These are phyloP conservation scores for Tricholomella constricta DNA, from an alignment of 768 basidiomycete species.

Conservation along the genomic window DNA sequence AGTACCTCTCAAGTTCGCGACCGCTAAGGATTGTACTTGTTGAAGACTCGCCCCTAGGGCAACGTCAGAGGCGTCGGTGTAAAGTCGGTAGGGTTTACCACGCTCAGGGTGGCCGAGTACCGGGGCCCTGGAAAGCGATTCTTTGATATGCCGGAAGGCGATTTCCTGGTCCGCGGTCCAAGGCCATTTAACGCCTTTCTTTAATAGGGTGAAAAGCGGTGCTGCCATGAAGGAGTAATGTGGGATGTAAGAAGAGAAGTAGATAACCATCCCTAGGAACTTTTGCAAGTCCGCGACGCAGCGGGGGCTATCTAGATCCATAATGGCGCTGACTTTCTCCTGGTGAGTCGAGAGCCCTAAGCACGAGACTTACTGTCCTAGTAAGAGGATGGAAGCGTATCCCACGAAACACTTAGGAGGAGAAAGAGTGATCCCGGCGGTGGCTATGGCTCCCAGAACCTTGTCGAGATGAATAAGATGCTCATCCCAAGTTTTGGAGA, in stretches of 20 bases:
- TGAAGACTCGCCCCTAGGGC: constrained; percentile 30
- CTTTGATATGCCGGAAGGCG: constrained; percentile 31
- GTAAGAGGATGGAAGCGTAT: too few relatives aligned
- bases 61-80: constrained; percentile 35
- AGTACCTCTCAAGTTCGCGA: constrained; percentile 30
- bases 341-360: too few relatives aligned
- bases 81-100: constrained; percentile 35
- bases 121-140: constrained; percentile 31
- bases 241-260: constrained; percentile 39
- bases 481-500: constrained; percentile 26
- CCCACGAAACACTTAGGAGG: too few relatives aligned
- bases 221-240: constrained; percentile 33
- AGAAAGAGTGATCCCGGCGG: too few relatives aligned
- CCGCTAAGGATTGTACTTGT: constrained; percentile 31
- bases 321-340: too few relatives aligned
- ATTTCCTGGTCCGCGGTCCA: constrained; percentile 24
- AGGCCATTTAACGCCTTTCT: constrained; percentile 25
- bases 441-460: constrained; percentile 27
- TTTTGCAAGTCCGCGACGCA: constrained; percentile 30
- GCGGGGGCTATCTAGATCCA: constrained; percentile 23
- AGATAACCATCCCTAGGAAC: constrained; percentile 39
- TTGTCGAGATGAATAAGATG: constrained; percentile 31
- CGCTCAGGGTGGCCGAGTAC: constrained; percentile 30
- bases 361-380: too few relatives aligned
- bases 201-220: constrained; percentile 34